phyloP scores from a whole-genome alignment of 345 rosid genomes.

The Linum trigynum region DNA sequence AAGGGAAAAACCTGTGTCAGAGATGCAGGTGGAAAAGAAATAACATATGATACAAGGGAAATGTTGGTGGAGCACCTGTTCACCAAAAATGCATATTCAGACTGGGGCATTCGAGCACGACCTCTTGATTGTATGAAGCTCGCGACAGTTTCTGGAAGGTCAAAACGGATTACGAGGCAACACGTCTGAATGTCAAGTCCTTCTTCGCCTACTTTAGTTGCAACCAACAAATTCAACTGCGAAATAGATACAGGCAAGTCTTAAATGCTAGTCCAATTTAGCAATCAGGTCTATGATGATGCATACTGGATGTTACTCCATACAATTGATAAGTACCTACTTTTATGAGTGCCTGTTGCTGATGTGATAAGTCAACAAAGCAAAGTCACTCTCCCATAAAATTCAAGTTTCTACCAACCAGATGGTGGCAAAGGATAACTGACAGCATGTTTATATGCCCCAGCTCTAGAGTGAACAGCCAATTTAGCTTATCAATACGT shows the following conservation, averaged over 20 bases:
- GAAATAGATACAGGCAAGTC: constrained; percentile 17
- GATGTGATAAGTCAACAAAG: neutral
- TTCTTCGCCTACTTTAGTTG: constrained; percentile 97
- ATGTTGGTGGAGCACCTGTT: constrained; percentile 45
- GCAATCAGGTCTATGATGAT: neutral
- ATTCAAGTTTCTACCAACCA: neutral
- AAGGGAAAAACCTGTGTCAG: constrained; percentile 13
- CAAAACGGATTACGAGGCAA: constrained; percentile 91
- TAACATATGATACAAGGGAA: constrained; percentile 8
- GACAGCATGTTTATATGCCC: neutral
- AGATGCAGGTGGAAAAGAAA: constrained; percentile 11
- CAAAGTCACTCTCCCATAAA: neutral
- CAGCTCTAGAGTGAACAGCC: neutral
- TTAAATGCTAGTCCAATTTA: neutral
- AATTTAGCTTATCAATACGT: neutral
- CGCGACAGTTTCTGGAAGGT: constrained; percentile 89
- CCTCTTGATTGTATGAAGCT: constrained; percentile 99
- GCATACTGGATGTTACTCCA: neutral
- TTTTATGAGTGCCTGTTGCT: neutral
- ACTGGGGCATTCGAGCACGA: constrained; percentile 89
- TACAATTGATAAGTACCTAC: neutral
- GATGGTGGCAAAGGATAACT: too few species aligned
- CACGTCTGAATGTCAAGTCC: constrained; percentile 97
- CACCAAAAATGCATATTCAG: constrained; percentile 91
- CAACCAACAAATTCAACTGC: constrained; percentile 89